Base-by-base conservation (phyloP, 2,329 filamentous ascomycete species). In the Fusarium sp. region DNA sequence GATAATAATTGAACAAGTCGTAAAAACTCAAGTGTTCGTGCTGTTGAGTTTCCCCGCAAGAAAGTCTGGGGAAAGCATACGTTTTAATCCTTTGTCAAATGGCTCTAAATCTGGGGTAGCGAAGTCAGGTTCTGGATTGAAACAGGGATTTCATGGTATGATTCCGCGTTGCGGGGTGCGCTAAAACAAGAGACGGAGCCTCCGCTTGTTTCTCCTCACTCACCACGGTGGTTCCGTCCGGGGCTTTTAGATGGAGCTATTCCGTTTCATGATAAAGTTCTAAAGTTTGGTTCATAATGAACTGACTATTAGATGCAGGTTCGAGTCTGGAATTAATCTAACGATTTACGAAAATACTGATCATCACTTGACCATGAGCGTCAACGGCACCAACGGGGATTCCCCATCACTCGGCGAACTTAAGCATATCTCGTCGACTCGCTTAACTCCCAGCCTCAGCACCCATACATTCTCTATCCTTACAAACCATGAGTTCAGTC, bases 41-140 rank as follows among this genome's bases (percentile, higher is more conserved):
- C 33, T 60, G 49, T 13, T 57, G 37, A 28, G 10, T 21, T 57
- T 61, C 40, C 21, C 38, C 54, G 25, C 40, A 67, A 67, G 25
- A 68, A n/a, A 21, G 44, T 44, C 54, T 23, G 65, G 65, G 65
- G 65, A 68, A 68, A 21, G 18, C 37, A 62, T 62, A 35, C 32
- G 68, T 67, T 61, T 68, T 60, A 68, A 61, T 8, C 33, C 18
- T 53, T 68, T 42, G 37, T 28, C 21, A 62, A 49, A n/a, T 42
- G 28, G 23, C 15, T 46, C 25, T 9, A 18, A 61, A 68, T 62
- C 65, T 68, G 64, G 64, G 64, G 64, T 46, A 67, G 32, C 13
- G 28, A 59, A 52, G n/a, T 35, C 32, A 12, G 38, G 62, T 37
- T 58, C 23, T 33, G 40, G 42, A 25, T 28, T 6, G 21, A 40